These are phyloP conservation scores for Fusarium ambrosium DNA, from an alignment of 2,329 filamentous ascomycete genomes.

Conservation along the genomic window DNA sequence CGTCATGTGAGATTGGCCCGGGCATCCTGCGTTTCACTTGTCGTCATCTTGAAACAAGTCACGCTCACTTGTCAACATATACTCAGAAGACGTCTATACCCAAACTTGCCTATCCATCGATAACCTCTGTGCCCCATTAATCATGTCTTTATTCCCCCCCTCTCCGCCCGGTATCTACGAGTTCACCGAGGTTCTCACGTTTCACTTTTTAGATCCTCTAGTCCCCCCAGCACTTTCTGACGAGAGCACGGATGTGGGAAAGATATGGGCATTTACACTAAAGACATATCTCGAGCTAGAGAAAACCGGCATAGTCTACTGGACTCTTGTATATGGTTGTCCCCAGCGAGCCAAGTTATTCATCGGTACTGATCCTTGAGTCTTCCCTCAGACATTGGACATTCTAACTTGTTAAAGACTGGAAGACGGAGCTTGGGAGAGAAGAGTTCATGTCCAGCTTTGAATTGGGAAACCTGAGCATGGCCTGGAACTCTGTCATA, in stretches of 20 bases:
- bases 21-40: neutral
- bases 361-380: conserved; percentile 3
- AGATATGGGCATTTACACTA: conserved; percentile 22
- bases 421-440: conserved; percentile 13
- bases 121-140: neutral
- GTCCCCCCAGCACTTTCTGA: conserved; percentile 13
- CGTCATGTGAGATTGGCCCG: neutral
- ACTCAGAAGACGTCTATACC: neutral
- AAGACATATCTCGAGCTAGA: conserved; percentile 16
- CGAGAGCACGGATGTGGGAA: conserved; percentile 5
- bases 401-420: conserved; percentile 9
- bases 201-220: conserved; percentile 2
- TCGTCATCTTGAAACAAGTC: neutral
- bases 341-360: conserved; percentile 17
- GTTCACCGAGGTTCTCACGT: conserved; percentile 12
- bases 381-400: neutral
- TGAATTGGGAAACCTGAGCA: neutral
- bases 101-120: neutral
- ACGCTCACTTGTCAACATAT: neutral
- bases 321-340: conserved; percentile 10
- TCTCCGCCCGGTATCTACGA: conserved; percentile 12
- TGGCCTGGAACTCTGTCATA: conserved; percentile 1
- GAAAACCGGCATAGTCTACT: conserved; percentile 24
- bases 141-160: conserved; percentile 1
- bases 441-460: neutral